Percentiles rank a stretch among this genome's conserved stretches.
phyloP scores from a whole-genome alignment of 352 stramenopile genomes.

The Pythium insidiosum region DNA sequence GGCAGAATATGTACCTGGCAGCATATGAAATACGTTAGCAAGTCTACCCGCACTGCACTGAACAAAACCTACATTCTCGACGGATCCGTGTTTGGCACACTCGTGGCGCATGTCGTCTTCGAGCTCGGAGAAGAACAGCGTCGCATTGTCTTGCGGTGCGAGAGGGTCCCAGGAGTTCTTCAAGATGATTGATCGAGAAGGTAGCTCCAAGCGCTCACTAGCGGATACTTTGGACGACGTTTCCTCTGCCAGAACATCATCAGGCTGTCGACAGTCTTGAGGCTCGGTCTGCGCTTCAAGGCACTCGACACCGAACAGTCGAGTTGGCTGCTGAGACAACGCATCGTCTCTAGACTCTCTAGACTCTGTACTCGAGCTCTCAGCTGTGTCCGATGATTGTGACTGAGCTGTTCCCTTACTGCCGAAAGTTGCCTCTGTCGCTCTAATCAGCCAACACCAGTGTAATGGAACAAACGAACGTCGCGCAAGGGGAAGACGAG shows the following conservation, averaged over 20 bases:
- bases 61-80: conserved; percentile 32
- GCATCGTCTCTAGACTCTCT: too few species aligned
- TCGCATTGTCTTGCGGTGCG: conserved; percentile 26
- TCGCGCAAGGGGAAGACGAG: too few species aligned
- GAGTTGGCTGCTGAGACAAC: too few species aligned
- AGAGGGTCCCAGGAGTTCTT: conserved; percentile 57
- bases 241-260: neutral
- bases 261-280: neutral
- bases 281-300: too few species aligned
- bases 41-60: neutral
- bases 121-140: conserved; percentile 58
- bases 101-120: conserved; percentile 72
- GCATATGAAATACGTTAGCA: neutral
- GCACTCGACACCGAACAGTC: neutral
- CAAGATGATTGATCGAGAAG: conserved; percentile 56
- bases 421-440: too few species aligned
- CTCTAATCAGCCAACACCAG: too few species aligned
- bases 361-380: too few species aligned
- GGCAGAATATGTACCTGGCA: conserved; percentile 50
- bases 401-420: too few species aligned
- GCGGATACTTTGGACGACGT: neutral
- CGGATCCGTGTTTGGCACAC: conserved; percentile 52
- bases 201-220: conserved; percentile 31
- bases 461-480: too few species aligned
- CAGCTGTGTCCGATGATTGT: too few species aligned